Evolutionary conservation across 805 yeast genomes (phyloP).

Genomic region (Hanseniaspora clermontiae): DNA sequence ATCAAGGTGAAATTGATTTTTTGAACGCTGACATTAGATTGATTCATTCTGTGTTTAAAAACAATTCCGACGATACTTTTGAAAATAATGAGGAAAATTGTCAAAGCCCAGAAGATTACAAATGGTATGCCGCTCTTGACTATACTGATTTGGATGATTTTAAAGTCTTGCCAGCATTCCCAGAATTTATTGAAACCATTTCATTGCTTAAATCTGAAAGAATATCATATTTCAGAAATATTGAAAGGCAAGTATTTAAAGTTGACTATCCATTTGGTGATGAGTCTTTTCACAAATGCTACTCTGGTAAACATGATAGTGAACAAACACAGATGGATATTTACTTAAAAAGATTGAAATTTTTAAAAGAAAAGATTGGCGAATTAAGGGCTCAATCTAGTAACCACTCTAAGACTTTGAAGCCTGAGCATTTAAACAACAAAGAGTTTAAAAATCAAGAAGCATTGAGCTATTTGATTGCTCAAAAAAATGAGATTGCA

Average conservation of each 20-base stretch:
- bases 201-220: constrained; percentile 45
- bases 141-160: constrained; percentile 54
- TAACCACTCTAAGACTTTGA: not conserved
- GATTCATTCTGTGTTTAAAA: constrained; percentile 51
- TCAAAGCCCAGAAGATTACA: not conserved
- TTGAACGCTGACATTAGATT: constrained; percentile 57
- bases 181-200: constrained; percentile 31
- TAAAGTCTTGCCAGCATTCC: constrained; percentile 31
- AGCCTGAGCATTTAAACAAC: not conserved
- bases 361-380: not conserved
- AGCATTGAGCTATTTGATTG: not conserved
- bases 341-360: constrained; percentile 29
- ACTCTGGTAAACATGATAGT: constrained; percentile 41
- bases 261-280: constrained; percentile 48
- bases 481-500: not conserved
- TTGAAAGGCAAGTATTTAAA: constrained; percentile 32
- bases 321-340: constrained; percentile 41
- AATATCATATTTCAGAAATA: constrained; percentile 48
- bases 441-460: not conserved
- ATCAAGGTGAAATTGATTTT: constrained; percentile 58
- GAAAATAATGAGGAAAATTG: constrained; percentile 18
- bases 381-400: not conserved
- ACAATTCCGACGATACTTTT: constrained; percentile 31
- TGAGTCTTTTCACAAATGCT: constrained; percentile 42
- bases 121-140: constrained; percentile 69